phyloP scores from a whole-genome alignment of 2,329 filamentous ascomycete species.

The Chrysoporthe deuterocubensis region DNA sequence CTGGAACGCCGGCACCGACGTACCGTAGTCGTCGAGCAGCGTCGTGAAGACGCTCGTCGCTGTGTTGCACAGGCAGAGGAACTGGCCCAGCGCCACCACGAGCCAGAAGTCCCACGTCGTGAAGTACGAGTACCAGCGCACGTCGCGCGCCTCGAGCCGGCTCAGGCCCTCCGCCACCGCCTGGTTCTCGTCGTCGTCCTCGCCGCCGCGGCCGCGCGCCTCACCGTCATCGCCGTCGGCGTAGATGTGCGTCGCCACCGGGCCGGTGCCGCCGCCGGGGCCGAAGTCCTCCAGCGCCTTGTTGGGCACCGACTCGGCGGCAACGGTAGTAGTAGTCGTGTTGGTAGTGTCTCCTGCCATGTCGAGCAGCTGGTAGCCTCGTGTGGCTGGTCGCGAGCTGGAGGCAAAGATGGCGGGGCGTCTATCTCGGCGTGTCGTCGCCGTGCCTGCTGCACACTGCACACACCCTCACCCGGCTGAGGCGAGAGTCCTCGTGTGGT shows the following conservation, averaged over 20 bases:
- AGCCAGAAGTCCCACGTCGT: conserved; percentile 87
- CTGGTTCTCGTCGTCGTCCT: conserved; percentile 36
- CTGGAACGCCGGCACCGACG: conserved; percentile 92
- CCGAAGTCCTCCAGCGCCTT: conserved; percentile 38
- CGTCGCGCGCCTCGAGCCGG: conserved; percentile 56
- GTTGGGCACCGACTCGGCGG: conserved; percentile 26
- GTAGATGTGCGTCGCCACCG: conserved; percentile 35
- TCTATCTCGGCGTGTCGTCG: no score
- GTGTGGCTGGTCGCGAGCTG: no score
- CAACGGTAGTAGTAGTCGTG: conserved; percentile 19
- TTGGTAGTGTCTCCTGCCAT: conserved; percentile 11
- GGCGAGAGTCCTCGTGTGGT: background rate
- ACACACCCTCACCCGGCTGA: background rate
- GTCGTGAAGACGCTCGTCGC: conserved; percentile 88
- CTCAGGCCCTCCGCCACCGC: conserved; percentile 57
- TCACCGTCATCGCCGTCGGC: conserved; percentile 1
- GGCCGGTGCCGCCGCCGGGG: conserved; percentile 31
- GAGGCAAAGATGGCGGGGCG: no score
- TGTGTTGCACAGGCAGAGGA: conserved; percentile 88
- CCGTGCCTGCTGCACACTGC: background rate
- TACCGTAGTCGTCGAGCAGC: conserved; percentile 68
- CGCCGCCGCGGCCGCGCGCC: conserved; percentile 16
- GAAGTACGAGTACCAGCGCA: conserved; percentile 74
- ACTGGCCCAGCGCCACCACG: conserved; percentile 78
- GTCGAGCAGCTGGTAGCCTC: conserved; percentile 1